These are phyloP conservation scores for Spergularia marina DNA, from an alignment of 148 eudicot genomes.

Conservation along the genomic window DNA sequence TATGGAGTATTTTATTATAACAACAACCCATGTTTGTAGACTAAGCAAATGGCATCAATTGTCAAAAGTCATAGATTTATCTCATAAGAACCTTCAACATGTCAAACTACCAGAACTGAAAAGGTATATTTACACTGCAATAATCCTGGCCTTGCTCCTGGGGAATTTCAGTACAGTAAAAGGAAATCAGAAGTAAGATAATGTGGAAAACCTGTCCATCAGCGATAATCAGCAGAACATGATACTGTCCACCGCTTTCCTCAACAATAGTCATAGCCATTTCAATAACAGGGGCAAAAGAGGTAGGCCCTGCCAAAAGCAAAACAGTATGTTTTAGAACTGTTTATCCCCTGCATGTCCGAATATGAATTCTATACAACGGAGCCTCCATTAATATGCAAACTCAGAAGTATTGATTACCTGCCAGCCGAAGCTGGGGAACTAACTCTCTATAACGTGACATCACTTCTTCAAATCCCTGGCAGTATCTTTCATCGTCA, in stretches of 20 bases:
- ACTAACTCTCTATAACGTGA: slow-evolving; percentile 78
- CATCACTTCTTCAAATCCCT: slow-evolving; percentile 92
- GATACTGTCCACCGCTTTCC: slow-evolving; percentile 95
- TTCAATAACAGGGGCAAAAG: slow-evolving; percentile 95
- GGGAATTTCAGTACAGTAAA: background rate
- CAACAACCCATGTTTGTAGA: background rate
- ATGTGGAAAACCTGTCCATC: slow-evolving; percentile 79
- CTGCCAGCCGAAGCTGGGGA: slow-evolving; percentile 87
- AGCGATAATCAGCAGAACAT: slow-evolving; percentile 88
- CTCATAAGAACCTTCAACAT: background rate
- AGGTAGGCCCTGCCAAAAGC: slow-evolving; percentile 77
- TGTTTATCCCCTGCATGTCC: background rate
- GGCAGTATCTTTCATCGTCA: slow-evolving; percentile 72
- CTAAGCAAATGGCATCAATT: background rate
- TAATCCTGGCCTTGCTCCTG: background rate
- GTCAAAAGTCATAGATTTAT: background rate
- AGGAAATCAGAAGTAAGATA: background rate
- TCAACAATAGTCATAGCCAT: slow-evolving; percentile 95
- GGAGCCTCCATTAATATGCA: background rate
- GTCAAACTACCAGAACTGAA: background rate
- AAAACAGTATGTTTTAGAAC: background rate
- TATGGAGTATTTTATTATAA: background rate
- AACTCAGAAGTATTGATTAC: slow-evolving; percentile 32
- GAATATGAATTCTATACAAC: background rate
- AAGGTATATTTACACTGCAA: background rate